Percentiles rank a stretch among this genome's conserved stretches.
Conservation (phyloP, 73 alveolate genomes). For the Breviolum minutum region DNA sequence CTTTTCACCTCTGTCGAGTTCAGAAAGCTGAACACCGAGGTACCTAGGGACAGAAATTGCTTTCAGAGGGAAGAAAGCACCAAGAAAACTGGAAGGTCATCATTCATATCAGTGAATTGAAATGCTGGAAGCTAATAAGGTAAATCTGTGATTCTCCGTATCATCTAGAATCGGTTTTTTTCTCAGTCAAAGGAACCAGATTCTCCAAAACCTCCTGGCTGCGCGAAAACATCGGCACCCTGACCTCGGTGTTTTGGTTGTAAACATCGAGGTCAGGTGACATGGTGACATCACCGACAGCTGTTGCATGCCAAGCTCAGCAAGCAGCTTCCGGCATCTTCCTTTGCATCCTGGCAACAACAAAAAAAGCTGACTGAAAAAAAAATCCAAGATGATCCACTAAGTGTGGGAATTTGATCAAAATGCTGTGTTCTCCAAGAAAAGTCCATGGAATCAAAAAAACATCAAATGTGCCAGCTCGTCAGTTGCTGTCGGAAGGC, state of each 20-base stretch:
- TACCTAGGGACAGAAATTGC: background rate
- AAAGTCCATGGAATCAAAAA: too few relatives aligned
- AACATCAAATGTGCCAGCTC: background rate
- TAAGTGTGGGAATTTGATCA: too few relatives aligned
- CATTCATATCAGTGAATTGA: background rate
- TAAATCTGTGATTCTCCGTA: background rate
- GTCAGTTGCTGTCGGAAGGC: conserved; percentile 47
- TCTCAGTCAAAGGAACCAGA: background rate
- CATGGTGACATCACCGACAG: too few relatives aligned
- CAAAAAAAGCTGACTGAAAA: background rate
- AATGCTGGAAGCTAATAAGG: background rate
- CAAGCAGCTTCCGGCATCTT: conserved; percentile 13
- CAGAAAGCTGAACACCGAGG: conserved; percentile 83
- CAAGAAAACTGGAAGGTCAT: background rate
- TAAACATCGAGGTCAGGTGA: background rate
- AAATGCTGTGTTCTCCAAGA: too few relatives aligned
- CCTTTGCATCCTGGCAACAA: conserved; percentile 1
- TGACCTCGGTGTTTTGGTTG: background rate
- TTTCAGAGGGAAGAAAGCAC: background rate
- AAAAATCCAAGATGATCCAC: background rate
- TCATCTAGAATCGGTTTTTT: background rate
- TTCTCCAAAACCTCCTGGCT: conserved; percentile 35
- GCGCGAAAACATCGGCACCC: conserved; percentile 23
- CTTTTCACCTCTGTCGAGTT: conserved; percentile 39
- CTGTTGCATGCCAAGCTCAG: too few relatives aligned